Conservation (phyloP, 768 basidiomycete genomes). For the Suillus cothurnatus region DNA sequence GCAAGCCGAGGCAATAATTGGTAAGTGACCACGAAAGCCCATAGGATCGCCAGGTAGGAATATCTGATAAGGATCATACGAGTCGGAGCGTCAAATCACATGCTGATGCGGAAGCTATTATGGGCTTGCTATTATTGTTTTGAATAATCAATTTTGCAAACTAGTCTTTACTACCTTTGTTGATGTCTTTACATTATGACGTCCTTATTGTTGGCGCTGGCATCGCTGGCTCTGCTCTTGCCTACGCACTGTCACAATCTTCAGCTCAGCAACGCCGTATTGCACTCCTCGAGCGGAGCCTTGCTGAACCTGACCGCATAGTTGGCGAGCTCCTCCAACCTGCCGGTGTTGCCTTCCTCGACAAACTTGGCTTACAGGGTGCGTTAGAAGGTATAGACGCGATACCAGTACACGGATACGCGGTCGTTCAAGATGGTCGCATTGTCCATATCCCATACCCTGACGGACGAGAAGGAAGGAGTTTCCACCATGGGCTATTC, state of each 20-base stretch:
- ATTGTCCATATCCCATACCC: slow-evolving; percentile 92
- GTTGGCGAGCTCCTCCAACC: slow-evolving; percentile 98
- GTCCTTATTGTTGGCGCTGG: slow-evolving; percentile 92
- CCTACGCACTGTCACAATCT: slow-evolving; percentile 75
- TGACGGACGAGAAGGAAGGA: slow-evolving; percentile 65
- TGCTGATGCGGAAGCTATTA: neutral
- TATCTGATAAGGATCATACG: neutral
- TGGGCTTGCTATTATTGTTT: neutral
- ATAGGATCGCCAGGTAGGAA: neutral
- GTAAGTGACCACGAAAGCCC: neutral
- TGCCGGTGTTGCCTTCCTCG: slow-evolving; percentile 78
- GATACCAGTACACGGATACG: slow-evolving; percentile 82
- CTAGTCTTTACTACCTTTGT: neutral
- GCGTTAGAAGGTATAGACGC: slow-evolving; percentile 90
- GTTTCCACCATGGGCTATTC: slow-evolving; percentile 94
- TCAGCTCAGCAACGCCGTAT: slow-evolving; percentile 55
- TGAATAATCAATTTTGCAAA: neutral
- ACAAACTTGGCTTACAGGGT: slow-evolving; percentile 72
- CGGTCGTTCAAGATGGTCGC: slow-evolving; percentile 61
- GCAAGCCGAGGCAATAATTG: neutral
- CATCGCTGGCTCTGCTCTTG: slow-evolving; percentile 85
- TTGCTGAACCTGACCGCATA: slow-evolving; percentile 92
- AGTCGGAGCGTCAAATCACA: neutral
- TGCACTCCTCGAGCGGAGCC: slow-evolving; percentile 86
- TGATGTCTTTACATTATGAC: slow-evolving; percentile 51